Conservation (phyloP, 768 basidiomycete genomes). For the Lactarius sanguifluus region DNA sequence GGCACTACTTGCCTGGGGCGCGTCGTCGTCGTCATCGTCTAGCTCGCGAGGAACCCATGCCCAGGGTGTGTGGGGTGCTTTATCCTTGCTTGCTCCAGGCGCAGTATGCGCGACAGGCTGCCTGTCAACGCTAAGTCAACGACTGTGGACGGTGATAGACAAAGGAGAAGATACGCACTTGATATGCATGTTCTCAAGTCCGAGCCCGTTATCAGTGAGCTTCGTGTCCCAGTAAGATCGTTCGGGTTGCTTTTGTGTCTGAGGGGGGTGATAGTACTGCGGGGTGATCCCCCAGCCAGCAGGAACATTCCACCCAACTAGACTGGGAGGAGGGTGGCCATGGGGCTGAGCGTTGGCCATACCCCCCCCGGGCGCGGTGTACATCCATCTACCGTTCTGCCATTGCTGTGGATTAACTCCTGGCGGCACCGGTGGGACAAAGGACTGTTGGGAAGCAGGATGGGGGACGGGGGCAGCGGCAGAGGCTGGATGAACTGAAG, state of each 20-base stretch:
- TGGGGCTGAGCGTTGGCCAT: constrained; percentile 9
- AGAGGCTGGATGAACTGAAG: neutral
- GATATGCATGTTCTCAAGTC: constrained; percentile 63
- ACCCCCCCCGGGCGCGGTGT: constrained; percentile 11
- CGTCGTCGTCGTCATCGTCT: constrained; percentile 37
- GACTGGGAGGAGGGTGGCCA: constrained; percentile 19
- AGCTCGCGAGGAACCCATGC: constrained; percentile 60
- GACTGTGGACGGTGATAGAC: neutral
- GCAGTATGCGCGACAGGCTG: constrained; percentile 5
- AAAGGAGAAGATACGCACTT: constrained; percentile 44
- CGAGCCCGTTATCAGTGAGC: constrained; percentile 62
- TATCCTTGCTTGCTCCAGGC: constrained; percentile 30
- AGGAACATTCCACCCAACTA: constrained; percentile 27
- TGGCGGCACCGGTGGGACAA: constrained; percentile 27
- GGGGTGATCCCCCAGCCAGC: constrained; percentile 27
- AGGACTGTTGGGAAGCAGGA: constrained; percentile 2
- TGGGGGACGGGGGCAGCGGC: neutral
- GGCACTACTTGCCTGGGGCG: constrained; percentile 23
- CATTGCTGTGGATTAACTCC: constrained; percentile 30
- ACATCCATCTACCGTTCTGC: constrained; percentile 30
- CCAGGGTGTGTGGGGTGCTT: constrained; percentile 62
- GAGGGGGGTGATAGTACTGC: constrained; percentile 56
- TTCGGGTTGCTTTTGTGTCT: constrained; percentile 58
- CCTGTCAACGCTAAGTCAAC: neutral
- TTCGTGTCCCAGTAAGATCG: constrained; percentile 62